Evolutionary conservation across 805 yeast species (phyloP).

Genomic region (Saccharomyces cerevisiae): DNA sequence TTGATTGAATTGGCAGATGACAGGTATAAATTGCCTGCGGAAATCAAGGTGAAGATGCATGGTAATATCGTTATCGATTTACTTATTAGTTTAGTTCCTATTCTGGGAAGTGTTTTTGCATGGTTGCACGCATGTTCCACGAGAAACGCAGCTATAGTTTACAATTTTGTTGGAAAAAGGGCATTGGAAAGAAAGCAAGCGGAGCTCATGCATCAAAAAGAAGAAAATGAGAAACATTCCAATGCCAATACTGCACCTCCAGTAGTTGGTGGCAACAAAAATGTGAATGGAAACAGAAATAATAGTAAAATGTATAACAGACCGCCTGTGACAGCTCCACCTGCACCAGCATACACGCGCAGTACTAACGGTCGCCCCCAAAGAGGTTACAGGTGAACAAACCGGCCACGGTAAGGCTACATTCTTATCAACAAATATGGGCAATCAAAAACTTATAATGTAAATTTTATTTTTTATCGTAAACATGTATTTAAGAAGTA

Average conservation of each 20-base stretch:
- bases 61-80: slow-evolving; percentile 71
- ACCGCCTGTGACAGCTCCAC: not conserved
- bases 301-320: not conserved
- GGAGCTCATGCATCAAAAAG: not conserved
- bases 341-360: not conserved
- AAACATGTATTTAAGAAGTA: slow-evolving; percentile 1
- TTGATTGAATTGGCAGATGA: slow-evolving; percentile 52
- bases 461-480: not conserved
- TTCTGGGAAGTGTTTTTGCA: slow-evolving; percentile 66
- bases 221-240: not conserved
- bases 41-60: slow-evolving; percentile 58
- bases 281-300: not conserved
- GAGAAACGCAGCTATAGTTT: slow-evolving; percentile 76
- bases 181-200: slow-evolving; percentile 12
- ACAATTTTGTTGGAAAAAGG: slow-evolving; percentile 32
- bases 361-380: not conserved
- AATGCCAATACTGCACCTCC: not conserved
- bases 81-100: slow-evolving; percentile 66
- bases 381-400: not conserved
- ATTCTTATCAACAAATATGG: not conserved
- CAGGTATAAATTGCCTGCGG: slow-evolving; percentile 48
- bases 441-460: not conserved
- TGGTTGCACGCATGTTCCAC: slow-evolving; percentile 86
- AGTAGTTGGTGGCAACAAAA: not conserved
- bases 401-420: too few relatives aligned